A percentile compares a stretch with the other conserved stretches of the same genome.
phyloP scores from a whole-genome alignment of 2,329 filamentous ascomycete species.

The Ophiostoma sp. region DNA sequence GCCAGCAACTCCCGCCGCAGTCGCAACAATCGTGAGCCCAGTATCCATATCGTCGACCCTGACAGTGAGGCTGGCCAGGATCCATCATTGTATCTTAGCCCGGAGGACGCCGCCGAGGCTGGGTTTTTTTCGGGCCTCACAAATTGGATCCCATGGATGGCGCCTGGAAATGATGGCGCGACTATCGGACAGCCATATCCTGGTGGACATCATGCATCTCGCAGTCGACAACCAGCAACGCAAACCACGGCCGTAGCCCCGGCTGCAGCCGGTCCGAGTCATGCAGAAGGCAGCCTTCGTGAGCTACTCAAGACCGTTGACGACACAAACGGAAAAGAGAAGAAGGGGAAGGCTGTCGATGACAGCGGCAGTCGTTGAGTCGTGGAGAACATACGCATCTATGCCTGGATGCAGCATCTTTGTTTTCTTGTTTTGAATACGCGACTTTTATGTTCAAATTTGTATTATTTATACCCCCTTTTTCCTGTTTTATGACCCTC shows the following conservation, averaged over 20 bases:
- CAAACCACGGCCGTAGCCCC: neutral
- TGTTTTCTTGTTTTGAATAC: too few species aligned
- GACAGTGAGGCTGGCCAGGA: neutral
- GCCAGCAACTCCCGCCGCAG: neutral
- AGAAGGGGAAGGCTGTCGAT: slow-evolving; percentile 34
- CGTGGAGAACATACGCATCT: neutral
- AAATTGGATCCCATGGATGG: slow-evolving; percentile 50
- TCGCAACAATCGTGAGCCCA: neutral
- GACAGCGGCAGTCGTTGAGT: neutral
- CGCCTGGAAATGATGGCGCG: slow-evolving; percentile 34
- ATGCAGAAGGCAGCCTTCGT: slow-evolving; percentile 59
- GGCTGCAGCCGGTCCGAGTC: slow-evolving; percentile 32
- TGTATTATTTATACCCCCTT: slow-evolving; percentile 16
- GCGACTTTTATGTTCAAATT: slow-evolving; percentile 6
- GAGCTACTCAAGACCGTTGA: slow-evolving; percentile 49
- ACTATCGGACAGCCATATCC: slow-evolving; percentile 14
- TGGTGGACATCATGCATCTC: neutral
- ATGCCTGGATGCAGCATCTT: neutral
- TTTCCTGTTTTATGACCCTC: neutral
- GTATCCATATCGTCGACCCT: neutral
- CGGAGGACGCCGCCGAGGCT: neutral
- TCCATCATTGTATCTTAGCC: slow-evolving; percentile 23
- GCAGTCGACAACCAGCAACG: neutral
- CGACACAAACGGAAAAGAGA: slow-evolving; percentile 29
- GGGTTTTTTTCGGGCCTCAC: slow-evolving; percentile 43